Evolutionary conservation across 176 grass and related monocot genomes (phyloP).

Genomic region (Aegilops speltoides): DNA sequence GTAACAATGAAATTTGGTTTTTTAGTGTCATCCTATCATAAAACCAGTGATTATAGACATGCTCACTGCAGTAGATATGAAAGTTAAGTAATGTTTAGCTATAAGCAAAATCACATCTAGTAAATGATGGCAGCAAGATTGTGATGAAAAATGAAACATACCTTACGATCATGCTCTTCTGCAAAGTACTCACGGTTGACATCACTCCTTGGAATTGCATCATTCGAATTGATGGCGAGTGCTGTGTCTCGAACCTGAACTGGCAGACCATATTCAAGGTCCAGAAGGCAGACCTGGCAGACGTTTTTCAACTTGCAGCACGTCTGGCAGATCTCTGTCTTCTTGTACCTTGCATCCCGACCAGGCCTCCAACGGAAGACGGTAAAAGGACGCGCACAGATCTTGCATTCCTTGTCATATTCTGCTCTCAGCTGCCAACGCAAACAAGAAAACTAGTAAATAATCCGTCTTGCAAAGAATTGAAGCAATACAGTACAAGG

Average conservation of each 20-base stretch:
- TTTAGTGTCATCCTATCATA: not conserved
- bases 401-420: slow-evolving; percentile 98
- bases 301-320: slow-evolving; percentile 99
- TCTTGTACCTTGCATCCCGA: slow-evolving; percentile 96
- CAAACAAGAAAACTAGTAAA: slow-evolving; percentile 33
- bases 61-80: not conserved
- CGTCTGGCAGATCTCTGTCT: slow-evolving; percentile 97
- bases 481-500: not conserved
- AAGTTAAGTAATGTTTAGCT: not conserved
- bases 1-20: too few relatives aligned
- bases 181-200: slow-evolving; percentile 95
- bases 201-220: slow-evolving; percentile 94
- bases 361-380: slow-evolving; percentile 96
- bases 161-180: slow-evolving; percentile 96
- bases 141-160: slow-evolving; percentile 37
- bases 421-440: slow-evolving; percentile 66
- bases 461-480: not conserved
- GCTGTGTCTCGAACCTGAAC: slow-evolving; percentile 95
- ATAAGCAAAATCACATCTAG: not conserved
- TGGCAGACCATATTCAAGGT: slow-evolving; percentile 92
- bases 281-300: slow-evolving; percentile 92
- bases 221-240: slow-evolving; percentile 77
- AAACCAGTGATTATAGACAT: not conserved
- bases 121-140: not conserved
- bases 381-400: slow-evolving; percentile 84